Base-by-base conservation (phyloP, 345 rosid species). In the Jatropha curcas region DNA sequence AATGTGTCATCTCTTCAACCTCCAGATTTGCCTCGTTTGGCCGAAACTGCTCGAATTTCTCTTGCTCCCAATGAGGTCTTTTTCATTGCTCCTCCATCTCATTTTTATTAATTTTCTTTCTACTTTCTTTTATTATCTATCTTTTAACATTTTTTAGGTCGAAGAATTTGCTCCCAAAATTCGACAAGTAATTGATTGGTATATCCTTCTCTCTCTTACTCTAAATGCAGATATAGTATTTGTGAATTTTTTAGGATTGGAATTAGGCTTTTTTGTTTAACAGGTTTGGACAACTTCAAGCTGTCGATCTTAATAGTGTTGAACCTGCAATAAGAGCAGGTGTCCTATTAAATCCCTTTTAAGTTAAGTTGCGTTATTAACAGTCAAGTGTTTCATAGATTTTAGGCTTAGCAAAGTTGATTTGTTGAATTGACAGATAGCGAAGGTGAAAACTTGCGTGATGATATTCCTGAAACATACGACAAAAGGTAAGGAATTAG, bases 231-330 rank as follows among this genome's bases (percentile, higher is more conserved):
- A n/a, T n/a, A n/a, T n/a, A n/a, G n/a, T n/a, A n/a, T n/a, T n/a
- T n/a, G n/a, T n/a, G n/a, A n/a, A n/a, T 50, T 58, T 24, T 34
- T 33, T 22, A 66, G 51, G 7, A 7, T n/a, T 39, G 43, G 55
- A 65, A 8, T 35, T 16, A 4, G 24, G 45, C 7, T 72, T 24
- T 9, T 19, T 22, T 31, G 5, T 59, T 70, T 77, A 22, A 75
- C 80, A 93, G 97, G 98, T 91, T 93, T 81, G 97, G 97, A 37
- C 94, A 93, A 79, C 97, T 93, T 80, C 98, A 90, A 83, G 88
- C 84, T 64, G 91, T 86, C 78, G 94, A 93, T 76, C 90, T 93
- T 39, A 79, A 68, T 70, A 83, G 84, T 74, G 87, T 93, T 4
- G 91, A 93, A 75, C 96, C 96, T 3, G 86, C 97, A 13, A 57